Evolutionary conservation across 768 basidiomycete genomes (phyloP), one percentile per base, ranked within the genome.

Genomic region (Tremella mesenterica): DNA sequence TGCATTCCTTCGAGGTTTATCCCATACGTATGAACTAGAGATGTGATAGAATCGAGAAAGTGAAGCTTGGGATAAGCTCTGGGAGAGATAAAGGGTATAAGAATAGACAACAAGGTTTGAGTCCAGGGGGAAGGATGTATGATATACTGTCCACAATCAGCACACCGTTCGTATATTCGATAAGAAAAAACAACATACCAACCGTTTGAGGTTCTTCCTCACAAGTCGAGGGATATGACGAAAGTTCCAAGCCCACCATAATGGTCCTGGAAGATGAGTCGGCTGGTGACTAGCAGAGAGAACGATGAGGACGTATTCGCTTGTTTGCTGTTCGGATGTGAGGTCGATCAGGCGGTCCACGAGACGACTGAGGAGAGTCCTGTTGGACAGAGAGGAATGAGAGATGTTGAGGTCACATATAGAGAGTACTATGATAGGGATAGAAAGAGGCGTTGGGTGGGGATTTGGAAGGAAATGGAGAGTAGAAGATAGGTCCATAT

Each of bases 11-110:
- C 34, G 1, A 69, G 47, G 2, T 63, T 48, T 0, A 63, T 51
- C 3, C 29, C 30, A 38, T 69, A 45, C 10, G 38, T 31, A 5
- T 49, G 43, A 18, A 49, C 21, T 1, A 69, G 56, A 25, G 39
- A 38, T 25, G 60, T 29, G 8, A 69, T 34, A 13, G 61, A 65
- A 4, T 53, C 44, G 8, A 58, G n/a, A 21, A 58, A 55, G 18
- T 63, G 59, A n/a, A 69, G 47, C 46, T 69, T 69, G 39, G 57
- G 26, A 27, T 63, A 63, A 18, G 67, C 54, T 50, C 62, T 63
- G 1, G 67, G 67, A 2, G 67, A 69, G 3, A 69, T 25, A 33
- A 69, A 59, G 1, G 67, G 67, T 1, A 61, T 38, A 25, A 69
- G 31, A 38, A 65, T 39, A 1, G 61, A 53, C 2, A 65, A 34